These are phyloP conservation scores for Ascochyta koolunga DNA, from an alignment of 2,329 filamentous ascomycete species.

Conservation along the genomic window DNA sequence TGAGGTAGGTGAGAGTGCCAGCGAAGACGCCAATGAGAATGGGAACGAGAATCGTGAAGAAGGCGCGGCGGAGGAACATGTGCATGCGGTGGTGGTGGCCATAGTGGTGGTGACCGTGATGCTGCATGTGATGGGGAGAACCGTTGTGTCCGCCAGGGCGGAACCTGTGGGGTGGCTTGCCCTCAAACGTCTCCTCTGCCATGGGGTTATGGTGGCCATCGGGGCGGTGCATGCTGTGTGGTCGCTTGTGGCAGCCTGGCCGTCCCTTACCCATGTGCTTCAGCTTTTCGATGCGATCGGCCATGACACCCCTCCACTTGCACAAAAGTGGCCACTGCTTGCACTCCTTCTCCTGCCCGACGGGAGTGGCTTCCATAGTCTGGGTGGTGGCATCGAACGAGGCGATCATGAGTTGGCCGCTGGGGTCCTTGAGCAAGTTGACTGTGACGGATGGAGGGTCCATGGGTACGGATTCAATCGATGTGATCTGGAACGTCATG, in stretches of 20 bases:
- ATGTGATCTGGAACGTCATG: constrained; percentile 46
- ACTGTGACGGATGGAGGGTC: constrained; percentile 43
- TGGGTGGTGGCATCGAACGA: constrained; percentile 42
- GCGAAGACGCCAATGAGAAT: constrained; percentile 71
- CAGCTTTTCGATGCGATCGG: constrained; percentile 43
- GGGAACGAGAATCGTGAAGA: constrained; percentile 69
- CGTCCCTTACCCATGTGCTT: constrained; percentile 42
- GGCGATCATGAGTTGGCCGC: constrained; percentile 47
- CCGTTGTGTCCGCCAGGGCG: constrained; percentile 35
- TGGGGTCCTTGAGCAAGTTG: constrained; percentile 46
- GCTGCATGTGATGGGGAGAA: constrained; percentile 29
- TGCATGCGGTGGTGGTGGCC: constrained; percentile 31
- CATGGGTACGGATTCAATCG: constrained; percentile 41
- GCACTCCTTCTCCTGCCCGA: constrained; percentile 39
- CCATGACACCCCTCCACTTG: constrained; percentile 51
- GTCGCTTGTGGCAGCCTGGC: constrained; percentile 40
- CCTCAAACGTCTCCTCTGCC: constrained; percentile 33
- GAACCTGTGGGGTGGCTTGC: constrained; percentile 45
- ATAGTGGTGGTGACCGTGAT: constrained; percentile 27
- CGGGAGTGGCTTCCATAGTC: constrained; percentile 24
- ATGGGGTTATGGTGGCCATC: constrained; percentile 36
- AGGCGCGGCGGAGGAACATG: constrained; percentile 56
- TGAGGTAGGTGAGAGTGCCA: constrained; percentile 69
- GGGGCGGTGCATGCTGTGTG: constrained; percentile 32
- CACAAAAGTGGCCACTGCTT: constrained; percentile 48